Evolutionary conservation across 2,329 filamentous ascomycete species (phyloP).

Genomic region (Xylariaceae sp.): DNA sequence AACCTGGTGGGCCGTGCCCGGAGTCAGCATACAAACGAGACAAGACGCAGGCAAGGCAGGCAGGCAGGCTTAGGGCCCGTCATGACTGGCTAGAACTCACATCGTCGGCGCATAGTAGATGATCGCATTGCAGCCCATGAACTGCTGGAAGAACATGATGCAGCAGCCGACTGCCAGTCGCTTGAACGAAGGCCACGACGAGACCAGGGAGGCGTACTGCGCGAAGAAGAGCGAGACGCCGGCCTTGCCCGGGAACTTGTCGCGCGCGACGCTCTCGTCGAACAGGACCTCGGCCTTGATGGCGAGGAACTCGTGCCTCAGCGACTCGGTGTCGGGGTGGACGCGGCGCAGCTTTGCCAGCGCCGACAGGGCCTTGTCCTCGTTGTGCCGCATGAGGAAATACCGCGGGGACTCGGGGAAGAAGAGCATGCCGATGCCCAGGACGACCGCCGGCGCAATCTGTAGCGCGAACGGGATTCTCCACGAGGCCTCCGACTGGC

Average conservation of each 20-base stretch:
- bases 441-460: constrained; percentile 44
- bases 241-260: constrained; percentile 20
- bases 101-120: constrained; percentile 38
- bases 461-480: constrained; percentile 42
- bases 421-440: constrained; percentile 8
- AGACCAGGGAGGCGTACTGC: constrained; percentile 24
- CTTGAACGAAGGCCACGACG: constrained; percentile 23
- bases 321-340: constrained; percentile 21
- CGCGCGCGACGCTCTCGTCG: constrained; percentile 21
- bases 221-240: constrained; percentile 17
- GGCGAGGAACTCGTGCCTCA: constrained; percentile 26
- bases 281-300: constrained; percentile 32
- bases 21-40: too few species aligned
- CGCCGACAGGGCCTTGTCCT: constrained; percentile 23
- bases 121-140: constrained; percentile 38
- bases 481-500: constrained; percentile 36
- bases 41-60: too few species aligned
- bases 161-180: constrained; percentile 46
- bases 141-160: constrained; percentile 50
- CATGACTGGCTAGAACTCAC: too few species aligned
- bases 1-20: too few species aligned
- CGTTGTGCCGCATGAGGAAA: constrained; percentile 23
- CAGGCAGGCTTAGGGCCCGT: too few species aligned
- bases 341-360: constrained; percentile 27
- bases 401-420: constrained; percentile 28